Evolutionary conservation across 1,284 basidiomycete genomes (phyloP).

Genomic region (Mycosarcoma mackinlayi): DNA sequence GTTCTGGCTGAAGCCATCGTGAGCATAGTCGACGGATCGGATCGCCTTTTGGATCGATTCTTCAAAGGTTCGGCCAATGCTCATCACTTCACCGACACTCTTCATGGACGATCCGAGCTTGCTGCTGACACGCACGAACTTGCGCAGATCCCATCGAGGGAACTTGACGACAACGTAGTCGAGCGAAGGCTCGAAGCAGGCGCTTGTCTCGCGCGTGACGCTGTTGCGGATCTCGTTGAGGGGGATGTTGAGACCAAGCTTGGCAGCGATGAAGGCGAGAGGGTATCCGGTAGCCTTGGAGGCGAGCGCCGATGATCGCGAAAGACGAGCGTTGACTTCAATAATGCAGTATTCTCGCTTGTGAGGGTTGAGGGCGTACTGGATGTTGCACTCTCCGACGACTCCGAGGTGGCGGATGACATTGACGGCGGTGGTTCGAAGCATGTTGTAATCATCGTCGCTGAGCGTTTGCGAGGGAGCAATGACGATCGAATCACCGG

Average conservation of each 20-base stretch:
- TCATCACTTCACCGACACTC: conserved; percentile 99
- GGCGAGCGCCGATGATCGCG: conserved; percentile 94
- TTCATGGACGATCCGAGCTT: conserved; percentile 76
- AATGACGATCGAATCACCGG: conserved; percentile 98
- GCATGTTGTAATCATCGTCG: conserved; percentile 96
- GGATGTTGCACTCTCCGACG: conserved; percentile 98
- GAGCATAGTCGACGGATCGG: conserved; percentile 92
- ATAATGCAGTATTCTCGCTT: conserved; percentile 99
- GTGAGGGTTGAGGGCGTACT: conserved; percentile 94
- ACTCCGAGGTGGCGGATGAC: conserved; percentile 97
- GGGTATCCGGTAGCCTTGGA: conserved; percentile 99
- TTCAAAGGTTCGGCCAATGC: conserved; percentile 96
- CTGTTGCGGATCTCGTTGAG: conserved; percentile 98
- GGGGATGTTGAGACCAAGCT: conserved; percentile 94
- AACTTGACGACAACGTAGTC: conserved; percentile 99
- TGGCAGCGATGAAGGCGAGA: conserved; percentile 96
- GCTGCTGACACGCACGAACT: conserved; percentile 76
- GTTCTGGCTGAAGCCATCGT: conserved; percentile 90
- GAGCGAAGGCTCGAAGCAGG: conserved; percentile 97
- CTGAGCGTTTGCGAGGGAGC: conserved; percentile 93
- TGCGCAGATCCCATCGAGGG: conserved; percentile 97
- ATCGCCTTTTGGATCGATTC: conserved; percentile 99
- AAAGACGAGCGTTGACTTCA: conserved; percentile 99
- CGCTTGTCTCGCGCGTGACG: conserved; percentile 93
- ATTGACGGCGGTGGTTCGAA: conserved; percentile 96